Base-by-base conservation (phyloP, 192 early-diverging fungal genomes). In the Entophlyctis helioformis region DNA sequence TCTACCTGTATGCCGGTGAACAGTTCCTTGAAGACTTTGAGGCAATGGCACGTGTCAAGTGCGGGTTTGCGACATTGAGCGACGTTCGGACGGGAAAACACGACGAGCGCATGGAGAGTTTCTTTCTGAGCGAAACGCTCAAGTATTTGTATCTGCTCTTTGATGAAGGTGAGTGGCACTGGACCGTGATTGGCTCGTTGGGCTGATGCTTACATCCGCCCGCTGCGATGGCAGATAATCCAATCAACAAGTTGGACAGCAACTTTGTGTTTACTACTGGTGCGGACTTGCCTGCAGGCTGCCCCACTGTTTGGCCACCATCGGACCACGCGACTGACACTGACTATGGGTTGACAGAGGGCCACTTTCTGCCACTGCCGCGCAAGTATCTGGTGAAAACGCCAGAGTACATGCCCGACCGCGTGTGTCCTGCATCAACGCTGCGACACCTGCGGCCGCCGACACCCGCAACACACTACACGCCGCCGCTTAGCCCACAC, bases 61-160 rank as follows among this genome's bases (percentile, higher is more conserved):
- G 94, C 47, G 94, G 94, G 0, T 98, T 76, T 75, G 82, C 85
- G 0, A 62, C 72, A 0, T 48, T 96, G 22, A 51, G 62, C 5
- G 66, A 85, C 48, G 83, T 95, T 11, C 45, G 45, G 6, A 74
- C 72, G 1, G 68, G 69, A 42, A 53, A 57, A 6, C 51, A 77
- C 1, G 88, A 91, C 25, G 86, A 85, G 31, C 63, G 93, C 5
- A 94, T 97, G 91, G 93, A 97, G 47, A 91, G 86, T 48, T 97
- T 95, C 66, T 74, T 85, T 18, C 59, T 97, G 6, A 86, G 84
- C 39, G 93, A 97, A 62, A 95, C 93, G 1, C 69, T 97, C 41
- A 97, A 97, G 56, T 97, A 97, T 53, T 69, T 97, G n/a, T 97
- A 83, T 56, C 57, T 97, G n/a, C 71, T 97, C 22, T 97, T 95